phyloP scores from a whole-genome alignment of 148 eudicot genomes.

The Nepenthes gracilis region DNA sequence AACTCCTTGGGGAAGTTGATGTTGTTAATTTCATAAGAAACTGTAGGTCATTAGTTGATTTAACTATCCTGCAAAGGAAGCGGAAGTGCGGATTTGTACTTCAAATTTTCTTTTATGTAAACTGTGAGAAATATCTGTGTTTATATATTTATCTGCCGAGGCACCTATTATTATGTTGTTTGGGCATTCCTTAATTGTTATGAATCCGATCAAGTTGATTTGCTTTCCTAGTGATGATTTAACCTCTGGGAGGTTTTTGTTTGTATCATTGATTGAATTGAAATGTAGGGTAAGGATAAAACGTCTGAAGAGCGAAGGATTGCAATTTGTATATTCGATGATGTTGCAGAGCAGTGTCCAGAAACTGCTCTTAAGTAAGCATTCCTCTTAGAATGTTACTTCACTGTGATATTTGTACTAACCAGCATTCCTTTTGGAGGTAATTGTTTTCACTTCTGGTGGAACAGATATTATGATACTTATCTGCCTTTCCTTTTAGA shows the following conservation, averaged over 20 bases:
- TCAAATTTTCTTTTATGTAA: too few species aligned
- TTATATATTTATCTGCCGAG: too few species aligned
- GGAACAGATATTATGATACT: slow-evolving; percentile 73
- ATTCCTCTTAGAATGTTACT: neutral
- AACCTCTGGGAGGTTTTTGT: neutral
- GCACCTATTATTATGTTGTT: too few species aligned
- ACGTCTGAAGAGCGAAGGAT: slow-evolving; percentile 91
- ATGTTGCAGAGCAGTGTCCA: slow-evolving; percentile 91
- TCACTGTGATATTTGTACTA: neutral
- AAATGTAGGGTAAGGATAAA: slow-evolving; percentile 80
- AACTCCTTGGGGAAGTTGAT: too few species aligned
- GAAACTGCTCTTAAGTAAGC: slow-evolving; percentile 88
- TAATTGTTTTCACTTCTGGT: slow-evolving; percentile 1
- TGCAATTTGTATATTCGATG: slow-evolving; percentile 95
- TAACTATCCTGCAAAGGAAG: too few species aligned
- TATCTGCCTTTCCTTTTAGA: slow-evolving; percentile 81
- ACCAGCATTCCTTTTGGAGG: neutral
- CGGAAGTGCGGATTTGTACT: too few species aligned
- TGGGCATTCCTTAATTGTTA: neutral
- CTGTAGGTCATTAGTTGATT: too few species aligned
- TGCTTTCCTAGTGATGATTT: neutral
- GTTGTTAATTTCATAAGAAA: too few species aligned
- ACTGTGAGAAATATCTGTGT: too few species aligned
- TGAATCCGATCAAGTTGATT: slow-evolving; percentile 1
- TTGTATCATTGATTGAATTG: neutral